phyloP scores from a whole-genome alignment of 78 protist genomes.

The Blattamonas nauphoetae region DNA sequence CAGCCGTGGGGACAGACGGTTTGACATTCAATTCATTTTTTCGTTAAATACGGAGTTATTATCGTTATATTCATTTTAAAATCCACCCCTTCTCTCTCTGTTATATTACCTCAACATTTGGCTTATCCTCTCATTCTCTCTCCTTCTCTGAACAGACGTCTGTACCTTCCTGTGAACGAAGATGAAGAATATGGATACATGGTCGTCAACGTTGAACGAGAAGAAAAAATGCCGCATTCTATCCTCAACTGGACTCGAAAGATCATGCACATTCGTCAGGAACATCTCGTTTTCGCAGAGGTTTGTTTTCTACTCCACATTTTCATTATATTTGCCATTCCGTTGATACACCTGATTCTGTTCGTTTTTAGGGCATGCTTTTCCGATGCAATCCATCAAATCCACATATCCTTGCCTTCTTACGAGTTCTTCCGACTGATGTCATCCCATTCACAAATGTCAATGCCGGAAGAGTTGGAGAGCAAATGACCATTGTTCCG shows the following conservation, averaged over 20 bases:
- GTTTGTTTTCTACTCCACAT: background rate
- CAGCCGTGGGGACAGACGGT: background rate
- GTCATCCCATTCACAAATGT: background rate
- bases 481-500: too few species aligned
- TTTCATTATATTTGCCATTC: background rate
- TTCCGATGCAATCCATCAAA: background rate
- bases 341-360: background rate
- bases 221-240: slow-evolving; percentile 28
- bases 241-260: slow-evolving; percentile 39
- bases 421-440: background rate
- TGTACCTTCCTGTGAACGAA: background rate
- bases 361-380: background rate
- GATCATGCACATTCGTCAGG: slow-evolving; percentile 38
- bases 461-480: too few species aligned
- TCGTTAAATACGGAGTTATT: too few species aligned
- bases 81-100: background rate
- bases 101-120: slow-evolving; percentile 32
- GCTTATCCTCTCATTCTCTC: slow-evolving; percentile 40
- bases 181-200: slow-evolving; percentile 38
- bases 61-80: too few species aligned
- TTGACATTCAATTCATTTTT: background rate
- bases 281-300: slow-evolving; percentile 39
- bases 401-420: background rate
- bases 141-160: background rate
- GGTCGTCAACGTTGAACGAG: slow-evolving; percentile 39